Evolutionary conservation across 2,329 filamentous ascomycete genomes (phyloP).

Genomic region (Drechslerella coelobrocha): DNA sequence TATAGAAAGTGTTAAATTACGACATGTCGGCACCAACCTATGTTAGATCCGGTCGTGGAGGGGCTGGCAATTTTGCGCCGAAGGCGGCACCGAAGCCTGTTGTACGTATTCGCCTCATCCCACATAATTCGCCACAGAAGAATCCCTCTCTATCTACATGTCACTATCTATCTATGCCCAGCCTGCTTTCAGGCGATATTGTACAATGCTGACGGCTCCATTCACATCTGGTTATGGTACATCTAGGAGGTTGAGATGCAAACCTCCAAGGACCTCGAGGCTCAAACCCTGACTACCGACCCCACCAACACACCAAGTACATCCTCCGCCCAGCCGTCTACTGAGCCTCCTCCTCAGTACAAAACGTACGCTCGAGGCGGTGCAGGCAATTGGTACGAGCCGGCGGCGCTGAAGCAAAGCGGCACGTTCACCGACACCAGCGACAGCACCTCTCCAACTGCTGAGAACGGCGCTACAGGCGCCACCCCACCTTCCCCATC

Average conservation of each 20-base stretch:
- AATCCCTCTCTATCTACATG: not conserved
- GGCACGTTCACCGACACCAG: conserved; percentile 35
- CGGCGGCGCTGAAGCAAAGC: conserved; percentile 41
- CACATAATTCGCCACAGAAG: not conserved
- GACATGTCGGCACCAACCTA: conserved; percentile 49
- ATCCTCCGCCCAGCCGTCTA: conserved; percentile 15
- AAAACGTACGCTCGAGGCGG: conserved; percentile 48
- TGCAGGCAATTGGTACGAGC: conserved; percentile 48
- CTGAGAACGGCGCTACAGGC: conserved; percentile 8
- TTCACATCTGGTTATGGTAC: not conserved
- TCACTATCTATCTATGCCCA: not conserved
- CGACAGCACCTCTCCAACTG: not conserved
- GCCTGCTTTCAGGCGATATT: not conserved
- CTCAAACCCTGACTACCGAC: conserved; percentile 28
- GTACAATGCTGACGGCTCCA: too few species aligned
- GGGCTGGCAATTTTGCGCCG: conserved; percentile 47
- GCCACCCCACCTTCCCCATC: conserved; percentile 1
- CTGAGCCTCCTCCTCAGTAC: conserved; percentile 30
- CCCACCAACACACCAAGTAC: conserved; percentile 29
- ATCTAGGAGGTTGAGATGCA: conserved; percentile 46
- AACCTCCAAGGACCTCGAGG: conserved; percentile 29
- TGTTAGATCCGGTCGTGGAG: conserved; percentile 47
- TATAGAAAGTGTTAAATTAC: conserved; percentile 5
- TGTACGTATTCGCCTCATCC: conserved; percentile 15
- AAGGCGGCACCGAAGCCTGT: conserved; percentile 38